Conservation (phyloP, 345 rosid genomes). For the Eucalyptus victrix region DNA sequence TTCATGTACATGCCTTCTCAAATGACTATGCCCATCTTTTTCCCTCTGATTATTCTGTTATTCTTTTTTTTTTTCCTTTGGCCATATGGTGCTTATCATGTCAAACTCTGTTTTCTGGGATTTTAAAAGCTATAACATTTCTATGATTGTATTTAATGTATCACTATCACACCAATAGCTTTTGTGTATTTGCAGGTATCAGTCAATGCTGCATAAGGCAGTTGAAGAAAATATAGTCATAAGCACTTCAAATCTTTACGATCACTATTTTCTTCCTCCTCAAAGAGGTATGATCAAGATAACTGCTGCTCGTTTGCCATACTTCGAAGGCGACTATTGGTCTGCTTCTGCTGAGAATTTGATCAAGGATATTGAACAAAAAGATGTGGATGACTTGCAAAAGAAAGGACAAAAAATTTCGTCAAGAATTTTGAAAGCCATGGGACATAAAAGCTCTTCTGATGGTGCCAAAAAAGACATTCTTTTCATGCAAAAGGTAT, state of each 20-base stretch:
- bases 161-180: background rate
- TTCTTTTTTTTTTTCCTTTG: background rate
- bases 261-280: conserved; percentile 60
- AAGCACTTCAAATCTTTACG: conserved; percentile 63
- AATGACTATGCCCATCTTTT: background rate
- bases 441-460: conserved; percentile 65
- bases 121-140: background rate
- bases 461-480: conserved; percentile 76
- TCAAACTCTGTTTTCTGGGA: background rate
- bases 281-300: conserved; percentile 74
- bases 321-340: conserved; percentile 98
- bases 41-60: background rate
- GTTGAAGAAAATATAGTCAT: conserved; percentile 67
- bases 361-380: conserved; percentile 66
- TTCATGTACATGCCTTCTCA: background rate
- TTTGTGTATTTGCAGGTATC: conserved; percentile 44
- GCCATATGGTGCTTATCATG: background rate
- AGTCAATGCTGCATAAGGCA: conserved; percentile 76
- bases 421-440: conserved; percentile 78
- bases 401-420: conserved; percentile 65
- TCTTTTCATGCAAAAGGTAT: conserved; percentile 89
- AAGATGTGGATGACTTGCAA: conserved; percentile 62
- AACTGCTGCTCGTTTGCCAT: conserved; percentile 90
- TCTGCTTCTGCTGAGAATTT: conserved; percentile 88
- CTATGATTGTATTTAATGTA: background rate